Percentiles rank a stretch among this genome's conserved stretches.
Conservation (phyloP, 1,284 basidiomycete species). For the Sanghuangporus sanghuang region DNA sequence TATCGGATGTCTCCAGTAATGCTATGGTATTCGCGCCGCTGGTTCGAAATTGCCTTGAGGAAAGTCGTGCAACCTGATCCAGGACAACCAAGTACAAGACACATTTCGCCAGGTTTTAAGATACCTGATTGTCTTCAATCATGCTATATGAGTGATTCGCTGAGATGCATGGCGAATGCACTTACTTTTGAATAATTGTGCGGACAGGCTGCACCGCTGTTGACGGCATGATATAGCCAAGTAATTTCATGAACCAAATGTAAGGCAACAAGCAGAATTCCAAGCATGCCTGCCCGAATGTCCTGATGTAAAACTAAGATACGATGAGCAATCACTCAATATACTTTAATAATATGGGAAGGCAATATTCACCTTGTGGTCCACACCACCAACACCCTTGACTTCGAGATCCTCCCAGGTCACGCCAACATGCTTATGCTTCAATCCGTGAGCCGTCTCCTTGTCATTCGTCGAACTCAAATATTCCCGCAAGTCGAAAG, state of each 20-base stretch:
- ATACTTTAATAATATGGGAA: neutral
- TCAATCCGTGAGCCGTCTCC: slow-evolving; percentile 66
- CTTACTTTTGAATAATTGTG: slow-evolving; percentile 66
- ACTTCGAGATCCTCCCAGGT: slow-evolving; percentile 76
- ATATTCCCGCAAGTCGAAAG: slow-evolving; percentile 74
- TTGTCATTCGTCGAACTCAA: slow-evolving; percentile 65
- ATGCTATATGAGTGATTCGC: slow-evolving; percentile 24
- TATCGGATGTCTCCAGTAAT: slow-evolving; percentile 66
- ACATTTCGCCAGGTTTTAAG: slow-evolving; percentile 63
- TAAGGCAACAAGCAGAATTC: slow-evolving; percentile 56
- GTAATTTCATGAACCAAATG: slow-evolving; percentile 40
- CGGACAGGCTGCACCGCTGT: slow-evolving; percentile 44
- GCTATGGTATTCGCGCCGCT: slow-evolving; percentile 53
- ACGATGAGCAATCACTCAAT: neutral
- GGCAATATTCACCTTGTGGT: slow-evolving; percentile 45
- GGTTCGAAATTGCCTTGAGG: slow-evolving; percentile 73
- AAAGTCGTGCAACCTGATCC: slow-evolving; percentile 80
- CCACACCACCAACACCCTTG: slow-evolving; percentile 57
- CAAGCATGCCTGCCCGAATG: slow-evolving; percentile 56
- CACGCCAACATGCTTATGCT: slow-evolving; percentile 81
- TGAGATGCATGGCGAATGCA: slow-evolving; percentile 12
- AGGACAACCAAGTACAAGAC: slow-evolving; percentile 76
- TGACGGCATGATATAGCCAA: slow-evolving; percentile 53
- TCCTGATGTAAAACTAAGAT: slow-evolving; percentile 53
- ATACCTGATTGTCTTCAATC: slow-evolving; percentile 64